Conservation (phyloP, 1,284 basidiomycete genomes). For the Phylloboletellus chloephorus region DNA sequence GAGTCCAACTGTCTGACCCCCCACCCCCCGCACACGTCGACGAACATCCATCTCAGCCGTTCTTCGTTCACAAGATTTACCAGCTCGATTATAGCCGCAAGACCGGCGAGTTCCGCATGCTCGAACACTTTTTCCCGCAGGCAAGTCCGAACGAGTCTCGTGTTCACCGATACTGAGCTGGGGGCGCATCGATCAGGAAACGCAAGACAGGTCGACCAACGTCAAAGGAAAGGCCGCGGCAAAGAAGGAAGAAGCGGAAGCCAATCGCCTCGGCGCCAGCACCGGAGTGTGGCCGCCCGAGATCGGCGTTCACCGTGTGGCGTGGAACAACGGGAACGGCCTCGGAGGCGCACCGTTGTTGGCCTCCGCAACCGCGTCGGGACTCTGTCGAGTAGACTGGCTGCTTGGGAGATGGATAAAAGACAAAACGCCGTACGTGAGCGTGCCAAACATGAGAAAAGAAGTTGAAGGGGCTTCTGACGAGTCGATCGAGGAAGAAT, state of each 20-base stretch:
- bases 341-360: slow-evolving; percentile 61
- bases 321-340: slow-evolving; percentile 76
- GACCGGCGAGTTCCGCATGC: slow-evolving; percentile 71
- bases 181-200: slow-evolving; percentile 42
- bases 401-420: slow-evolving; percentile 63
- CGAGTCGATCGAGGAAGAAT: slow-evolving; percentile 35
- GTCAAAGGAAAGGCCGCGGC: slow-evolving; percentile 31
- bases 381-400: slow-evolving; percentile 79
- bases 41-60: slow-evolving; percentile 45
- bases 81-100: slow-evolving; percentile 81
- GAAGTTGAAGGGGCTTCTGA: slow-evolving; percentile 33
- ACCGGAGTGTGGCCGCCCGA: slow-evolving; percentile 73
- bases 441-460: slow-evolving; percentile 40
- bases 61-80: slow-evolving; percentile 74
- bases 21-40: slow-evolving; percentile 1
- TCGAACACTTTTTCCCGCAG: slow-evolving; percentile 77
- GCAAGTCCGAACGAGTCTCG: slow-evolving; percentile 33
- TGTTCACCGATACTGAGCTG: neutral
- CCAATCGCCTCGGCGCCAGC: slow-evolving; percentile 24
- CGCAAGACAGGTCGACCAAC: slow-evolving; percentile 47
- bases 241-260: slow-evolving; percentile 27
- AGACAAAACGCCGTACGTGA: slow-evolving; percentile 57
- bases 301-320: slow-evolving; percentile 68
- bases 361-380: slow-evolving; percentile 76
- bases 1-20: slow-evolving; percentile 20